phyloP scores from a whole-genome alignment of 2,329 filamentous ascomycete genomes.

The Neofusicoccum kwambonambiense region DNA sequence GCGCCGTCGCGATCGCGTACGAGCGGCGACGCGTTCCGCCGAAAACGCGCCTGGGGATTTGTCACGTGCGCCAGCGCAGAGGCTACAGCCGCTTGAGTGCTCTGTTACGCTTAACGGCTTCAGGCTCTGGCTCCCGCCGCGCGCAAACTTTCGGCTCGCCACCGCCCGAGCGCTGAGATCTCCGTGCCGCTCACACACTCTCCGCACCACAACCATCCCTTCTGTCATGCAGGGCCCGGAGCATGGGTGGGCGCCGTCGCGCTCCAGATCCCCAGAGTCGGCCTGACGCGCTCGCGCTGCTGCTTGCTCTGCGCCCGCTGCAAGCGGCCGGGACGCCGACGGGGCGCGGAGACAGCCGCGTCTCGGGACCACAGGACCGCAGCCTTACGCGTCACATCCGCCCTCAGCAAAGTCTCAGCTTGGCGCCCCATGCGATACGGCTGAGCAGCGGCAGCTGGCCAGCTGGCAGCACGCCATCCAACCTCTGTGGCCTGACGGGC shows the following conservation, averaged over 20 bases:
- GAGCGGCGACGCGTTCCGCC: not conserved
- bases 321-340: not conserved
- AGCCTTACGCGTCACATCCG: constrained; percentile 19
- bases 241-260: not conserved
- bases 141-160: constrained; percentile 1
- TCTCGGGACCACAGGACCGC: constrained; percentile 7
- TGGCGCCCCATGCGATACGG: constrained; percentile 14
- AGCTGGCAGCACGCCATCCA: constrained; percentile 9
- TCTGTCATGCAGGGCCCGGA: constrained; percentile 8
- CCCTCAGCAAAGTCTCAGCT: constrained; percentile 16
- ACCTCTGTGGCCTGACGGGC: not conserved
- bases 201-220: constrained; percentile 6
- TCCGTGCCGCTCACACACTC: constrained; percentile 8
- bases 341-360: constrained; percentile 8
- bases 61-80: not conserved
- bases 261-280: not conserved
- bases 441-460: constrained; percentile 1
- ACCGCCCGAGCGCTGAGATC: constrained; percentile 4
- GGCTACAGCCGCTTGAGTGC: no score
- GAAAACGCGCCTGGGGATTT: not conserved
- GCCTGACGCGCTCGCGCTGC: not conserved
- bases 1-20: not conserved
- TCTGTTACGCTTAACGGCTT: not conserved
- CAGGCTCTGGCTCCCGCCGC: not conserved
- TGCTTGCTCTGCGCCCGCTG: not conserved